These are phyloP conservation scores for Oenanthe sinensis DNA, from an alignment of 129 eudicot genomes.

Conservation along the genomic window DNA sequence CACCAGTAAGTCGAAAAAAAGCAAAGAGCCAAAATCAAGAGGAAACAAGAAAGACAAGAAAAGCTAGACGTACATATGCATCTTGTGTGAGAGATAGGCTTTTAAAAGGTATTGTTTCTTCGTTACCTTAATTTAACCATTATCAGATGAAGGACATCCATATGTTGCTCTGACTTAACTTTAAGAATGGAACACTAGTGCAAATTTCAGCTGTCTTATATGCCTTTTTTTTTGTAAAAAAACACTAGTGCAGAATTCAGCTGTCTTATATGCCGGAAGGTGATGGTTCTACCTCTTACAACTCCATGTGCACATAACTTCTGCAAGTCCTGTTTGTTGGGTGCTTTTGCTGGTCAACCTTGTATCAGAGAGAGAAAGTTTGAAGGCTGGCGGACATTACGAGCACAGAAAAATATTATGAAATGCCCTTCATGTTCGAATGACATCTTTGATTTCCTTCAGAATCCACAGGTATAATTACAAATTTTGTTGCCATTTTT, in stretches of 20 bases:
- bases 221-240: constrained; percentile 11
- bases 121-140: neutral
- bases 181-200: neutral
- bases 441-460: constrained; percentile 83
- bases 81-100: constrained; percentile 46
- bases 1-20: constrained; percentile 50
- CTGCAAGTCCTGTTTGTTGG: constrained; percentile 75
- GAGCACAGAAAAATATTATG: constrained; percentile 72
- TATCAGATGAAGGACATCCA: neutral
- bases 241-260: constrained; percentile 51
- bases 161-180: too few species aligned
- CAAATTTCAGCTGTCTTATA: constrained; percentile 73
- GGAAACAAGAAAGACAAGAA: constrained; percentile 22
- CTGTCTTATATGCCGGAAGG: constrained; percentile 67
- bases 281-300: constrained; percentile 71
- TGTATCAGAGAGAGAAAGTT: constrained; percentile 53
- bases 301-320: constrained; percentile 95
- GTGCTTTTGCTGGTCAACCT: constrained; percentile 66
- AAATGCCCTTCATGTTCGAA: constrained; percentile 75
- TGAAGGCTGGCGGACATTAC: constrained; percentile 55
- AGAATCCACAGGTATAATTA: constrained; percentile 69
- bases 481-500: neutral
- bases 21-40: constrained; percentile 13
- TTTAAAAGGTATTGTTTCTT: constrained; percentile 40
- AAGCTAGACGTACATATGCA: constrained; percentile 21